Base-by-base conservation (phyloP, 441 rosid genomes). In the Pelargonium citronellum region DNA sequence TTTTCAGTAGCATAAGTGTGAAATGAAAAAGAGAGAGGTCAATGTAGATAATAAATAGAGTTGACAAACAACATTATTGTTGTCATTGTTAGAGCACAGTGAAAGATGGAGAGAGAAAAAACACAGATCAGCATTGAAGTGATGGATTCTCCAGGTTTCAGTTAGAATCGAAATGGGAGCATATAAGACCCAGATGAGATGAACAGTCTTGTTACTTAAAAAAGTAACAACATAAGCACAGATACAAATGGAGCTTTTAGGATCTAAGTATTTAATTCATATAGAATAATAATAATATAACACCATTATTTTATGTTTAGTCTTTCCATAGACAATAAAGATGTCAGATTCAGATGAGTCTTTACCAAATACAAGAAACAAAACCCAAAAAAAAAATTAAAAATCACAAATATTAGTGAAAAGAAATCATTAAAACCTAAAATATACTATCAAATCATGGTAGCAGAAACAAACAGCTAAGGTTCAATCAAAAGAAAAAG, bases 381-480 rank as follows among this genome's bases (percentile, higher is more conserved):
- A 66, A 60, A 76, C 49, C 27, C 70, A 41, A 15, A 11, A 58
- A 19, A 47, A 37, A 49, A n/a, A n/a, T n/a, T n/a, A n/a, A n/a
- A n/a, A n/a, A n/a, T 68, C 67, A 27, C 30, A 27, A 27, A 44
- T 44, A 44, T 44, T 44, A 39, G 51, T 64, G 70, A 79, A 74
- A 78, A 72, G 76, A 78, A 76, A 81, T 75, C 79, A 70, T 80
- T 63, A 47, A 63, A 70, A 81, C 78, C 73, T 67, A 76, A 68
- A 83, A 80, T 47, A 47, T 1, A 47, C 5, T 12, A 82, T 86
- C 88, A 82, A 85, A 85, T 85, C 89, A 78, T 10, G 15, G 10
- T 9, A 46, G 12, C 12, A 7, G 51, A 47, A 12, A 47, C 12
- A 3, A 13, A 47, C 49, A 61, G 67, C 10, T 6, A 22, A 20